phyloP scores from a whole-genome alignment of 192 early-diverging fungal species.

The Phycomyces blakesleeanus region DNA sequence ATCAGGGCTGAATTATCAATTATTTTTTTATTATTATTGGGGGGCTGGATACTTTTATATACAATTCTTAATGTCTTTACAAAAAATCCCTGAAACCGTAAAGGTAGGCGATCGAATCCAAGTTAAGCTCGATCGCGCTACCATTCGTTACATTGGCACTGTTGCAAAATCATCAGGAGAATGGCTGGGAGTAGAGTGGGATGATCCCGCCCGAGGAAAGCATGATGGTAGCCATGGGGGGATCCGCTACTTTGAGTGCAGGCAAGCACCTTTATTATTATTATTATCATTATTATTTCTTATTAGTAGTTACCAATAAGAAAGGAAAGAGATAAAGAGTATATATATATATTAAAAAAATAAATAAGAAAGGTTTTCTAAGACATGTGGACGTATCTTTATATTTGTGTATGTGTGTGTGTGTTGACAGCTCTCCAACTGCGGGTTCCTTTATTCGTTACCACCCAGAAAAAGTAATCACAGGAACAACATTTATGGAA shows the following conservation, averaged over 20 bases:
- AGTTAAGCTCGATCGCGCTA: slow-evolving; percentile 37
- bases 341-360: no score
- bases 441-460: slow-evolving; percentile 54
- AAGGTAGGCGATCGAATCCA: slow-evolving; percentile 44
- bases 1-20: no score
- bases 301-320: no score
- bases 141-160: slow-evolving; percentile 47
- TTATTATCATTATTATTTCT: not conserved
- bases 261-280: slow-evolving; percentile 16
- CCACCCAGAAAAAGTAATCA: slow-evolving; percentile 37
- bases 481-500: slow-evolving; percentile 39
- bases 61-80: no score
- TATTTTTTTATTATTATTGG: no score
- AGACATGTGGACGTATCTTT: no score
- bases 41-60: no score
- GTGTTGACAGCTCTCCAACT: slow-evolving; percentile 35
- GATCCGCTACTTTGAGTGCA: slow-evolving; percentile 50
- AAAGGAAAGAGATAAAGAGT: no score
- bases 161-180: slow-evolving; percentile 43
- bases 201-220: slow-evolving; percentile 53
- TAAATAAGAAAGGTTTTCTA: not conserved
- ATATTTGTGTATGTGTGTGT: no score
- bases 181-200: slow-evolving; percentile 67
- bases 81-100: not conserved
- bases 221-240: slow-evolving; percentile 55